Percentiles rank a stretch among this genome's conserved stretches.
phyloP scores from a whole-genome alignment of 1,139 yeast genomes.

The Spencermartinsiella ligniputridi region DNA sequence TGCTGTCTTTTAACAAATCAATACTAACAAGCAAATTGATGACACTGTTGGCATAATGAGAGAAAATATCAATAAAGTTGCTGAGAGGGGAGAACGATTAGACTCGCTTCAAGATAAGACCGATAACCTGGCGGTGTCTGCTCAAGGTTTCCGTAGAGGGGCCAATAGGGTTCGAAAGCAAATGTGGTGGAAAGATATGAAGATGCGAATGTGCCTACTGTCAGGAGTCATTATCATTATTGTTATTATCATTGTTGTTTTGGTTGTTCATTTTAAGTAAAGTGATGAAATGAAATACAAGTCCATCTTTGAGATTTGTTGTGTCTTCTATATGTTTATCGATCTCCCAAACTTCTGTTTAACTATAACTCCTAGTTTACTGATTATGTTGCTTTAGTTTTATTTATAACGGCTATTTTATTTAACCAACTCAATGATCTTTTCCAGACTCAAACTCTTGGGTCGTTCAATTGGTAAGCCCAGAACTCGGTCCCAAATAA shows the following conservation, averaged over 20 bases:
- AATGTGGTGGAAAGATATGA: conserved; percentile 99
- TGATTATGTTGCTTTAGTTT: not conserved
- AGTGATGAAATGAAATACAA: not conserved
- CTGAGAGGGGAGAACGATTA: conserved; percentile 90
- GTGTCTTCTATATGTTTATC: not conserved
- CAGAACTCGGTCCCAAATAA: conserved; percentile 92
- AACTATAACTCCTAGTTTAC: too few relatives aligned
- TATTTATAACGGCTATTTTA: conserved; percentile 10
- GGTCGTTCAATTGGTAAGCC: conserved; percentile 98
- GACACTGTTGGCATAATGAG: conserved; percentile 98
- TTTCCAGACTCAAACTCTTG: conserved; percentile 77
- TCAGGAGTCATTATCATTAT: conserved; percentile 76
- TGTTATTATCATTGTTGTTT: conserved; percentile 84
- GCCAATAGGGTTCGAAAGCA: conserved; percentile 97
- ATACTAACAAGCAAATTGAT: conserved; percentile 65
- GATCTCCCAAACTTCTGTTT: too few relatives aligned
- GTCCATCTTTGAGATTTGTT: not conserved
- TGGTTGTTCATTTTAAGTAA: conserved; percentile 72
- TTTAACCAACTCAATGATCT: conserved; percentile 30
- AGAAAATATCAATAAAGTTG: conserved; percentile 93
- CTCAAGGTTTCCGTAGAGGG: conserved; percentile 94
- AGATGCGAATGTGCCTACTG: conserved; percentile 90
- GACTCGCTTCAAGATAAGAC: conserved; percentile 93
- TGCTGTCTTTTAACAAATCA: not conserved
- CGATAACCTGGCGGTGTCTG: conserved; percentile 86